A percentile compares a stretch with the other conserved stretches of the same genome.
phyloP scores from a whole-genome alignment of 108 stramenopile species.

The Conticribra weissflogii region DNA sequence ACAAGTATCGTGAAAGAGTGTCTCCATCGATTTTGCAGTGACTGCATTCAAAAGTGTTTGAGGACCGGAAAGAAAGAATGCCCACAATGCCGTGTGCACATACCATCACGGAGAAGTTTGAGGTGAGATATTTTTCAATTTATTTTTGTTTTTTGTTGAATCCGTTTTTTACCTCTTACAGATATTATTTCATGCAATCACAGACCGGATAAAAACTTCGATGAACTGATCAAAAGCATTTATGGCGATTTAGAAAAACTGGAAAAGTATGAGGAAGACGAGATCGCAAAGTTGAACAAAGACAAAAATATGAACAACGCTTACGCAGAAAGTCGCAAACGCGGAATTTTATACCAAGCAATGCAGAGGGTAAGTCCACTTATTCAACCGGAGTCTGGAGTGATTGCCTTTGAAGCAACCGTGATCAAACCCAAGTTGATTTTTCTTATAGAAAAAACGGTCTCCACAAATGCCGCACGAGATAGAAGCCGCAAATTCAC shows the following conservation, averaged over 20 bases:
- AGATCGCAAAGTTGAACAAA: constrained; percentile 34
- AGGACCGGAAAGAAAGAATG: constrained; percentile 62
- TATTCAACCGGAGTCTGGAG: background rate
- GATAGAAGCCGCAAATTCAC: constrained; percentile 4
- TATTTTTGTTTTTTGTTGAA: background rate
- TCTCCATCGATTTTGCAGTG: constrained; percentile 71
- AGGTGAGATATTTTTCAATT: constrained; percentile 19
- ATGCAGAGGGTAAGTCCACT: constrained; percentile 27
- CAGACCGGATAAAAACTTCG: constrained; percentile 54
- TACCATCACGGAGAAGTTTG: constrained; percentile 56
- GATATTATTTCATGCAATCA: background rate
- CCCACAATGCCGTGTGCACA: constrained; percentile 63
- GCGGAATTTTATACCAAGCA: constrained; percentile 35
- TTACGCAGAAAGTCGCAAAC: constrained; percentile 31
- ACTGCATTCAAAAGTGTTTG: constrained; percentile 67
- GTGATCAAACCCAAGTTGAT: too few species aligned
- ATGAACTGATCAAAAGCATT: constrained; percentile 54
- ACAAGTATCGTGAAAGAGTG: constrained; percentile 68
- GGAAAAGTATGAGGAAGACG: constrained; percentile 48
- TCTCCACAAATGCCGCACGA: background rate
- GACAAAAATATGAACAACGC: constrained; percentile 43
- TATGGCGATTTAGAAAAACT: constrained; percentile 53
- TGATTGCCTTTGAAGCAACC: too few species aligned
- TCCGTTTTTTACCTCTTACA: background rate
- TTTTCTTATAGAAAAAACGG: constrained; percentile 16